Base-by-base conservation (phyloP, 2,329 filamentous ascomycete species). In the Exophiala sp. region DNA sequence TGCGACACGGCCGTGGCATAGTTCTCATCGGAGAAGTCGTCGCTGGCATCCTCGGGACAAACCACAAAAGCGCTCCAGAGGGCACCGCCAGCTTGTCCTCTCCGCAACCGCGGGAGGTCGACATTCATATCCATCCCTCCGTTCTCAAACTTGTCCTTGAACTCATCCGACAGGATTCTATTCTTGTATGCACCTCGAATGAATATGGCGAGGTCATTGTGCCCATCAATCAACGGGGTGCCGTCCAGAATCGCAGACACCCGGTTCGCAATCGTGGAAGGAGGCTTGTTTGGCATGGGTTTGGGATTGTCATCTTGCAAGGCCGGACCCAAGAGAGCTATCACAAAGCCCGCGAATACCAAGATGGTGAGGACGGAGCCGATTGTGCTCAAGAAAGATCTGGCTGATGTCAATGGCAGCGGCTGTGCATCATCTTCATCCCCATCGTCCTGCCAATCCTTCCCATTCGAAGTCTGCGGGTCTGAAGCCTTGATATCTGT, bases 1-100 rank as follows among this genome's bases (percentile, higher is more conserved):
- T 76, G 78, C 52, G 79, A 73, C 18, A 88, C 81, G 53, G 76
- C 78, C 79, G 57, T 49, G 16, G 53, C 47, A 52, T 65, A 63
- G 32, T 56, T 50, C 27, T 57, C 47, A 32, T 63, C 63, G n/a
- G 58, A 60, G 38, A 64, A 63, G 43, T 64, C 58, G 35, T 58
- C 55, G 3, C 77, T 77, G 40, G 80, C 81, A 61, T 91, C 81
- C 9, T 68, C 66, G 0, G 90, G 89, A 63, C 90, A 96, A 0
- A 80, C 79, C 34, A 85, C 81, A 62, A 77, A 97, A 8, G 93
- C 88, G 64, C 85, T 90, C 91, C 90, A 96, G 66, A 96, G 96
- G n/a, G 86, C 83, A 48, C 89, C 91, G 32, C 89, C 89, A 55
- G 84, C 81, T 58, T 77, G 74, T 1, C 90, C 89, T 43, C 79